phyloP scores from a whole-genome alignment of 2,329 filamentous ascomycete genomes.

The Penicillium sp. region DNA sequence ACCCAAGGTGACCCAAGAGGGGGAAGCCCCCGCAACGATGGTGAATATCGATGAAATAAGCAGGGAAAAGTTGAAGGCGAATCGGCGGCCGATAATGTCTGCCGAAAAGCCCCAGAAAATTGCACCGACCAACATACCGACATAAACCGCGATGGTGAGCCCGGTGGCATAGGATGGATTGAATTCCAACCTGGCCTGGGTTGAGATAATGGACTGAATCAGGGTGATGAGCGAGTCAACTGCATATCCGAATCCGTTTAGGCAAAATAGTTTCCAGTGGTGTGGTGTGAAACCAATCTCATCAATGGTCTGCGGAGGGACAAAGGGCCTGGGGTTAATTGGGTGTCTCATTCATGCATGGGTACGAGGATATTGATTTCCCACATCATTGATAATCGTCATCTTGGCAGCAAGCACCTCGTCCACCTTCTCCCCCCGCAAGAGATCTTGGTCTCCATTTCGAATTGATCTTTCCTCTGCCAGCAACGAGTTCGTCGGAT shows the following conservation, averaged over 20 bases:
- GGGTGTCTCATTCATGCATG: background rate
- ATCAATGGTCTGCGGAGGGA: constrained; percentile 41
- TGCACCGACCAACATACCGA: constrained; percentile 45
- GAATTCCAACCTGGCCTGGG: constrained; percentile 26
- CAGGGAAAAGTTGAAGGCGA: constrained; percentile 67
- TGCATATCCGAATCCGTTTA: constrained; percentile 59
- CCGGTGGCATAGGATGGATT: constrained; percentile 33
- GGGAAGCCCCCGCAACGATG: constrained; percentile 64
- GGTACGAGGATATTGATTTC: background rate
- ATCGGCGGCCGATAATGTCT: constrained; percentile 66
- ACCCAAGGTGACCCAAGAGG: constrained; percentile 64
- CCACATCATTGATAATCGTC: constrained; percentile 36
- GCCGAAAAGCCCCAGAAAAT: constrained; percentile 68
- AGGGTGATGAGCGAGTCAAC: constrained; percentile 41
- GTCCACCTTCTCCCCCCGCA: constrained; percentile 31
- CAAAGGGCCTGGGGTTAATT: background rate
- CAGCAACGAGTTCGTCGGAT: background rate
- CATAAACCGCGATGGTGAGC: constrained; percentile 42
- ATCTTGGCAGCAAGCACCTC: constrained; percentile 42
- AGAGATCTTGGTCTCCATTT: constrained; percentile 1
- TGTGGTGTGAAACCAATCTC: constrained; percentile 61
- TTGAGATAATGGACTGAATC: constrained; percentile 33
- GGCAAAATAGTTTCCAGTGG: constrained; percentile 60
- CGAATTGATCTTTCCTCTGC: background rate
- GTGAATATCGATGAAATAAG: constrained; percentile 62